Evolutionary conservation across 2,329 filamentous ascomycete species (phyloP).

Genomic region (Colletotrichum higginsianum): DNA sequence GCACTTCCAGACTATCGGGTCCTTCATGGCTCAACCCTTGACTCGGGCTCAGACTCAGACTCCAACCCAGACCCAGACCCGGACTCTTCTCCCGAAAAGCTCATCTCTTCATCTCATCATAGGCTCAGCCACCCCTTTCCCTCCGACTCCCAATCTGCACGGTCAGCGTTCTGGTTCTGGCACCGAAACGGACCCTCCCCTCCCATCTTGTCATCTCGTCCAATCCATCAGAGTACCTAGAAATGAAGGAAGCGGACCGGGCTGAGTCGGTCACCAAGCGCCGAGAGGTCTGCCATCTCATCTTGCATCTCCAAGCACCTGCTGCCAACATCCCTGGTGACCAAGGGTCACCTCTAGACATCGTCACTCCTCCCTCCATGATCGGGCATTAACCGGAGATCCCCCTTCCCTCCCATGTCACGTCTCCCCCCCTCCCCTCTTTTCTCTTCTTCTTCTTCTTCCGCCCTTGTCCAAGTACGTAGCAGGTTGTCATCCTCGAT

Average conservation of each 20-base stretch:
- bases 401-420: neutral
- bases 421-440: neutral
- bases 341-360: slow-evolving; percentile 22
- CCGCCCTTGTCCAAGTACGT: too few species aligned
- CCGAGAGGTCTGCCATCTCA: slow-evolving; percentile 36
- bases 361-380: slow-evolving; percentile 19
- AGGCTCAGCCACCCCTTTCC: slow-evolving; percentile 37
- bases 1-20: slow-evolving; percentile 3
- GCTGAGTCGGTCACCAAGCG: slow-evolving; percentile 31
- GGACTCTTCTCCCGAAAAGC: neutral
- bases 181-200: neutral
- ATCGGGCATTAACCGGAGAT: slow-evolving; percentile 28
- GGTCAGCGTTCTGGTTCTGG: slow-evolving; percentile 31
- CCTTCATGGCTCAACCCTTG: slow-evolving; percentile 10
- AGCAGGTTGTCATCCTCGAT: slow-evolving; percentile 8
- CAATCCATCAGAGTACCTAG: slow-evolving; percentile 16
- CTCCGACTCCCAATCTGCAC: slow-evolving; percentile 22
- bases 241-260: slow-evolving; percentile 9
- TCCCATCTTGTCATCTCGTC: slow-evolving; percentile 37
- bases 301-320: slow-evolving; percentile 40
- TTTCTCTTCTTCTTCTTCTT: too few species aligned
- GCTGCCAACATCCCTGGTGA: slow-evolving; percentile 35
- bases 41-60: slow-evolving; percentile 14
- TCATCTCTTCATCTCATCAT: slow-evolving; percentile 18
- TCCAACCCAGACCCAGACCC: neutral